phyloP scores from a whole-genome alignment of 768 basidiomycete genomes.

The Postia placenta region DNA sequence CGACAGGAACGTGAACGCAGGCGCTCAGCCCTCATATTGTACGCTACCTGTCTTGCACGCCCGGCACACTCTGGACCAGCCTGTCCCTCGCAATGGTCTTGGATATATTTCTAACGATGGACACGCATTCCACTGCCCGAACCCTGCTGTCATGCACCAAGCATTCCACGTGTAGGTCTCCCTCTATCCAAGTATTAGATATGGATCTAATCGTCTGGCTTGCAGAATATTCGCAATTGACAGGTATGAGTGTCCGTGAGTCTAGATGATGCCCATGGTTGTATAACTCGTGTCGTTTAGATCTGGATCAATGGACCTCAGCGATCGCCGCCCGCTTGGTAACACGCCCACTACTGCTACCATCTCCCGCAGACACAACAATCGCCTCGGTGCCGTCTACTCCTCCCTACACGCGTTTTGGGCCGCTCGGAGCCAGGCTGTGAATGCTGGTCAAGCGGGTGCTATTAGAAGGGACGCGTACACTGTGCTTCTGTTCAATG shows the following conservation, averaged over 20 bases:
- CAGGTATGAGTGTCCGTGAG: conserved; percentile 29
- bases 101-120: conserved; percentile 54
- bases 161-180: conserved; percentile 53
- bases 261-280: neutral
- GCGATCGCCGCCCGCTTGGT: conserved; percentile 38
- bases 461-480: conserved; percentile 44
- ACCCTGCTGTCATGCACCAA: conserved; percentile 46
- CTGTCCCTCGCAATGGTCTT: conserved; percentile 18
- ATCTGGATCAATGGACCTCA: conserved; percentile 43
- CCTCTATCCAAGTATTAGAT: too few species aligned
- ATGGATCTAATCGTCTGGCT: neutral
- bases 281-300: conserved; percentile 21
- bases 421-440: conserved; percentile 40
- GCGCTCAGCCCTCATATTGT: conserved; percentile 49
- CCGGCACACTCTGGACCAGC: conserved; percentile 22
- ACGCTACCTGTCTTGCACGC: conserved; percentile 48
- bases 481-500: conserved; percentile 44
- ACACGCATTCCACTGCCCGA: conserved; percentile 46
- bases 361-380: conserved; percentile 33
- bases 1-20: conserved; percentile 26
- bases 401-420: conserved; percentile 53
- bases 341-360: conserved; percentile 34
- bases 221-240: conserved; percentile 51
- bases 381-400: conserved; percentile 54
- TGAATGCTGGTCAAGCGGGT: conserved; percentile 19